Evolutionary conservation across 1,139 yeast genomes (phyloP).

Genomic region (Nadsonia starkeyi-henricii): DNA sequence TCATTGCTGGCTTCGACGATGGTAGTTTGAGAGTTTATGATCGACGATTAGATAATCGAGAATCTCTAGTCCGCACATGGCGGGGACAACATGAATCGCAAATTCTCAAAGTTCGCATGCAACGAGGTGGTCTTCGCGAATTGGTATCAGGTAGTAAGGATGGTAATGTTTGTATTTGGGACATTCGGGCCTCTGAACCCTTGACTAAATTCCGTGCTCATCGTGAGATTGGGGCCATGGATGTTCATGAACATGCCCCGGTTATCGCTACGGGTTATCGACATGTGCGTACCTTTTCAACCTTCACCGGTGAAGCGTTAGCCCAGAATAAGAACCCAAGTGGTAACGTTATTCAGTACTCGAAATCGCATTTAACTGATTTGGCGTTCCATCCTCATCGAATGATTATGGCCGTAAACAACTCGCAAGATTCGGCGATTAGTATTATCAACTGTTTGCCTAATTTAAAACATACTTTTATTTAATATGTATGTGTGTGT

Average conservation of each 20-base stretch:
- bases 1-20: constrained; percentile 88
- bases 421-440: constrained; percentile 46
- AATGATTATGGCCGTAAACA: constrained; percentile 82
- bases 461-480: not conserved
- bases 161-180: constrained; percentile 84
- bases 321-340: constrained; percentile 42
- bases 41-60: constrained; percentile 70
- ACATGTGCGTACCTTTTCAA: constrained; percentile 73
- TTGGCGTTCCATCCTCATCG: constrained; percentile 85
- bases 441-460: not conserved
- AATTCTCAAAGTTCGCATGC: constrained; percentile 80
- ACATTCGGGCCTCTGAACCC: constrained; percentile 61
- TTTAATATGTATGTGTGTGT: too few species aligned
- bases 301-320: constrained; percentile 61
- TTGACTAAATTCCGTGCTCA: constrained; percentile 50
- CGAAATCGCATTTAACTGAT: constrained; percentile 42
- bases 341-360: constrained; percentile 27
- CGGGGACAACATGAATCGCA: constrained; percentile 33
- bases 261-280: constrained; percentile 77
- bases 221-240: constrained; percentile 58
- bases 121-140: constrained; percentile 91
- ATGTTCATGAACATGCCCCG: constrained; percentile 94
- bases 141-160: constrained; percentile 68
- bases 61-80: constrained; percentile 81
- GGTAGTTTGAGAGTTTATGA: constrained; percentile 87